A percentile compares a stretch with the other conserved stretches of the same genome.
phyloP scores from a whole-genome alignment of 495 filamentous ascomycete genomes.

The Terfezia claveryi region DNA sequence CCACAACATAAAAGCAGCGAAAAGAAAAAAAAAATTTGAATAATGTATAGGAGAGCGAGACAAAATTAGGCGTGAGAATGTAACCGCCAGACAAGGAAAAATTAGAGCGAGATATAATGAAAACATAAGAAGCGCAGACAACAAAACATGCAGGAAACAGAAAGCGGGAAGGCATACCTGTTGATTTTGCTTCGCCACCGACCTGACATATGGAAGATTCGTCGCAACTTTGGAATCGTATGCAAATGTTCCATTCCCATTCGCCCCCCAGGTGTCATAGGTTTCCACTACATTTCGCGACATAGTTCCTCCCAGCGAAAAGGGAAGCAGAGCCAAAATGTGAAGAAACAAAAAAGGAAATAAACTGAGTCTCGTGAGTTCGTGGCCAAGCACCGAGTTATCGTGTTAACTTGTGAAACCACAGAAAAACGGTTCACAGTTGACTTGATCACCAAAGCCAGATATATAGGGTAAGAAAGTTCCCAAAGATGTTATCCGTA shows the following conservation, averaged over 20 bases:
- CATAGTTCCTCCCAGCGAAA: too few relatives aligned
- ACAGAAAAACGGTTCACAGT: too few relatives aligned
- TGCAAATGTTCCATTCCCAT: slow-evolving; percentile 13
- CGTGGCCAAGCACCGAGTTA: too few relatives aligned
- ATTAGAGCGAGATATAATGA: neutral
- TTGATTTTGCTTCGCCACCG: neutral
- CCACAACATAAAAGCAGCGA: neutral
- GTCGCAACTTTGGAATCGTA: slow-evolving; percentile 13
- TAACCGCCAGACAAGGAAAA: neutral
- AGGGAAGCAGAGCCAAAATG: too few relatives aligned
- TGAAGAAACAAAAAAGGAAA: too few relatives aligned
- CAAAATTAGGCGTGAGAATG: neutral
- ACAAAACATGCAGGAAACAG: neutral
- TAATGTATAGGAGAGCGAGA: neutral
- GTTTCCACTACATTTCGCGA: slow-evolving; percentile 9
- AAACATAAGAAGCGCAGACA: neutral
- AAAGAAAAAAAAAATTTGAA: neutral
- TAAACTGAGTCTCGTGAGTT: too few relatives aligned
- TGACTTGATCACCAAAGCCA: too few relatives aligned
- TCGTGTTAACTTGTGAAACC: too few relatives aligned
- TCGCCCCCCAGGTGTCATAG: slow-evolving; percentile 16
- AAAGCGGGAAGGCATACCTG: neutral
- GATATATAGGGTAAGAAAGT: too few relatives aligned
- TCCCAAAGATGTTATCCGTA: too few relatives aligned
- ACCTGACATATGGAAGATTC: slow-evolving; percentile 8